Evolutionary conservation across 371 early-diverging fungal species (phyloP).

Genomic region (Syncephalastrum monosporum): DNA sequence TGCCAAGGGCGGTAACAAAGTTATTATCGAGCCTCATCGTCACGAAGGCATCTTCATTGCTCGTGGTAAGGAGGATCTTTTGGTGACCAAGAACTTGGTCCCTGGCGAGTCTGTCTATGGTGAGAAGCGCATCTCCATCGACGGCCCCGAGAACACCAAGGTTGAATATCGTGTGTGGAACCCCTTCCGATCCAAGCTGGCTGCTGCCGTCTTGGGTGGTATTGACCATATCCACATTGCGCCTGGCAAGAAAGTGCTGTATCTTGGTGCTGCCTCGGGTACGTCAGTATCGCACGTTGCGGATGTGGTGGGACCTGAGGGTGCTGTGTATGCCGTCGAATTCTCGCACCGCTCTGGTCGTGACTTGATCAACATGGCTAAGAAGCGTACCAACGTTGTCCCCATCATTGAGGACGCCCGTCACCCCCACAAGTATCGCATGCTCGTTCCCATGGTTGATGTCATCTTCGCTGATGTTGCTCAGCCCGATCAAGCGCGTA

Average conservation of each 20-base stretch:
- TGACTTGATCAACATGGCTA: slow-evolving; percentile 99
- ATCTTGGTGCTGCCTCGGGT: slow-evolving; percentile 98
- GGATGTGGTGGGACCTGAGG: slow-evolving; percentile 98
- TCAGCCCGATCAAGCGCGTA: slow-evolving; percentile 99
- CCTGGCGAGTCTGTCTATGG: slow-evolving; percentile 99
- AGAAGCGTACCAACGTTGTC: slow-evolving; percentile 99
- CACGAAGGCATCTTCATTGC: slow-evolving; percentile 98
- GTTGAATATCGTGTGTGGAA: slow-evolving; percentile 99
- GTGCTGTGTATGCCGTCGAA: slow-evolving; percentile 99
- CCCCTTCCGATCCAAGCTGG: slow-evolving; percentile 99
- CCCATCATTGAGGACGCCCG: slow-evolving; percentile 99
- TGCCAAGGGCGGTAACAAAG: slow-evolving; percentile 87
- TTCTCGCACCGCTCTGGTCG: slow-evolving; percentile 99
- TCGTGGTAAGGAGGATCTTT: slow-evolving; percentile 98
- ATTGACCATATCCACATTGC: slow-evolving; percentile 96
- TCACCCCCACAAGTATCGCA: slow-evolving; percentile 99
- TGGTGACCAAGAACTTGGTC: slow-evolving; percentile 98
- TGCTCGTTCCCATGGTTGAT: slow-evolving; percentile 99
- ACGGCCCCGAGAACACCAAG: slow-evolving; percentile 94
- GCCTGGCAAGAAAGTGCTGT: slow-evolving; percentile 98
- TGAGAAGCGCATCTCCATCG: slow-evolving; percentile 98
- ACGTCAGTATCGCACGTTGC: slow-evolving; percentile 99
- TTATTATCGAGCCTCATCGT: slow-evolving; percentile 97
- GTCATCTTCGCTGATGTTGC: slow-evolving; percentile 99
- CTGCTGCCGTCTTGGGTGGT: slow-evolving; percentile 99